Percentiles rank a stretch among this genome's conserved stretches.
Conservation (phyloP, 169 alveolate genomes). For the Neospora caninum region DNA sequence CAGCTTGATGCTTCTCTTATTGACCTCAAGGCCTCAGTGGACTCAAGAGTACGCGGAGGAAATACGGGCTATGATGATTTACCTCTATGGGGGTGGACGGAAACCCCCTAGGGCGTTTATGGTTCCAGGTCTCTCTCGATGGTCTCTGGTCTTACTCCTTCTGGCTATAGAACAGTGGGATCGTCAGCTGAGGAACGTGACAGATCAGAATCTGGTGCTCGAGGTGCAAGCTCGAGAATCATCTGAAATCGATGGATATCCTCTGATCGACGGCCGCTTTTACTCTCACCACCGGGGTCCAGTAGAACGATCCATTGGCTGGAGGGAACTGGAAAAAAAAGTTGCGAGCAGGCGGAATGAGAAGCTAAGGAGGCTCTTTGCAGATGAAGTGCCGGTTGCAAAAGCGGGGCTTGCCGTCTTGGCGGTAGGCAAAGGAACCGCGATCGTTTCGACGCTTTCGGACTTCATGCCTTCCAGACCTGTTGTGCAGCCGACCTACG, state of each 20-base stretch:
- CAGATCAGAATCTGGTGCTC: not conserved
- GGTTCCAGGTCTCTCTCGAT: not conserved
- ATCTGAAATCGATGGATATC: not conserved
- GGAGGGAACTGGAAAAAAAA: not conserved
- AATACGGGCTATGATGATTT: not conserved
- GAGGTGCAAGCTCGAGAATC: constrained; percentile 15
- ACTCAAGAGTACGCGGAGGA: not conserved
- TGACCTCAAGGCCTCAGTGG: not conserved
- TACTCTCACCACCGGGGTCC: not conserved
- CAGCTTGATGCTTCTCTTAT: not conserved
- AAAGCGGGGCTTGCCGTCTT: not conserved
- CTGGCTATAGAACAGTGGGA: constrained; percentile 24
- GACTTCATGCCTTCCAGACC: not conserved
- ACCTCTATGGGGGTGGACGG: not conserved
- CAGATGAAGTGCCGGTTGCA: not conserved
- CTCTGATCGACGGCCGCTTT: not conserved
- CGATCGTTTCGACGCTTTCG: not conserved
- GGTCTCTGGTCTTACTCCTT: constrained; percentile 5
- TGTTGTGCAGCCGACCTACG: not conserved
- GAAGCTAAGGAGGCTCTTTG: not conserved
- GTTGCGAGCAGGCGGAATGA: not conserved
- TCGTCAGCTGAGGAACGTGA: not conserved
- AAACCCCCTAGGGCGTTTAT: not conserved
- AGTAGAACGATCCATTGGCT: not conserved
- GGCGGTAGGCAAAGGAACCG: not conserved